These are phyloP conservation scores for Neurospora sp. DNA, from an alignment of 495 filamentous ascomycete species.

Conservation along the genomic window DNA sequence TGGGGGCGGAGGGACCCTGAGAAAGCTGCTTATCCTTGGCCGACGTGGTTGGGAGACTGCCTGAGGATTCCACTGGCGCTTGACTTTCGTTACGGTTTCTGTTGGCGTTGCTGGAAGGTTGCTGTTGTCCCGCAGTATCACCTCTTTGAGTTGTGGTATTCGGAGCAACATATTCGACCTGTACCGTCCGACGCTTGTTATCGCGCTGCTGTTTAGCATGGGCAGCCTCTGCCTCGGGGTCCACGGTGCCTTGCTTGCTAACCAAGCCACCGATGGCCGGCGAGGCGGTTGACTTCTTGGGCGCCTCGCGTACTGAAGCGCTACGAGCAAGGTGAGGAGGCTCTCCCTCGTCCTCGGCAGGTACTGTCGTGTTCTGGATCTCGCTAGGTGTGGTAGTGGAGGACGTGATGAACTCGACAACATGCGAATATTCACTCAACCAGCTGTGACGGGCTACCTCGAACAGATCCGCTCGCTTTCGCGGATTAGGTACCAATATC, in stretches of 20 bases:
- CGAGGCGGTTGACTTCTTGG: constrained; percentile 50
- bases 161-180: constrained; percentile 96
- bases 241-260: constrained; percentile 67
- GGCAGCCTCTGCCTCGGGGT: constrained; percentile 49
- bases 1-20: constrained; percentile 36
- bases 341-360: constrained; percentile 52
- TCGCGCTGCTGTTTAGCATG: constrained; percentile 54
- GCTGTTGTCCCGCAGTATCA: constrained; percentile 22
- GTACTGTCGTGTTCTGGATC: constrained; percentile 70
- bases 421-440: constrained; percentile 90
- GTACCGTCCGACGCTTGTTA: constrained; percentile 86
- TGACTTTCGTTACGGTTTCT: constrained; percentile 41
- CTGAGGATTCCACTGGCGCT: constrained; percentile 33
- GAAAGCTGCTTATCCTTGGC: constrained; percentile 43
- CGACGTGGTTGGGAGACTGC: constrained; percentile 18
- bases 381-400: constrained; percentile 81
- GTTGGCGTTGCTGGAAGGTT: constrained; percentile 30
- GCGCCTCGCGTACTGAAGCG: constrained; percentile 82
- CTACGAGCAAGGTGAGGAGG: constrained; percentile 64
- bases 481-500: constrained; percentile 92
- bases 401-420: constrained; percentile 93
- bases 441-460: constrained; percentile 97
- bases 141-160: constrained; percentile 63
- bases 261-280: constrained; percentile 56
- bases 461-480: constrained; percentile 91